phyloP scores from a whole-genome alignment of 1,284 basidiomycete genomes.

The Dichomitus squalens region DNA sequence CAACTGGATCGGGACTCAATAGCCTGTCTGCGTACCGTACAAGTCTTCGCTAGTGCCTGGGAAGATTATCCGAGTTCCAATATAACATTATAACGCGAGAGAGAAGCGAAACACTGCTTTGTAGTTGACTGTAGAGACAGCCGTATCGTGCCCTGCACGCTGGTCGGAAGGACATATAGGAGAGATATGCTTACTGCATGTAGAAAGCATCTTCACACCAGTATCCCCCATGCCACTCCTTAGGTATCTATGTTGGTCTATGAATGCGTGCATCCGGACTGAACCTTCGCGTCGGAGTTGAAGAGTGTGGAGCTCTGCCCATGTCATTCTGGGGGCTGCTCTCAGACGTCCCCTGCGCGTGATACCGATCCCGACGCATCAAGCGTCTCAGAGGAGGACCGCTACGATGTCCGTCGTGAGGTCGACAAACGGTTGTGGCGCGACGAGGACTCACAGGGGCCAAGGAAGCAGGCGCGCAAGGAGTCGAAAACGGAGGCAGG shows the following conservation, averaged over 20 bases:
- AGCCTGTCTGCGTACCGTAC: too few relatives aligned
- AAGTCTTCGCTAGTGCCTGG: too few relatives aligned
- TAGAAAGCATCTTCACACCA: too few relatives aligned
- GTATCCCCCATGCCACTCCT: too few relatives aligned
- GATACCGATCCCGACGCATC: slow-evolving; percentile 8
- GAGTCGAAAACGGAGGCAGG: neutral
- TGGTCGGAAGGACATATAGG: too few relatives aligned
- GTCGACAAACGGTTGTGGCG: neutral
- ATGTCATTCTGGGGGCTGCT: neutral
- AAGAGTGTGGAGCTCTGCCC: neutral
- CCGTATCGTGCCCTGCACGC: too few relatives aligned
- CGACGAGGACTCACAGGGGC: neutral
- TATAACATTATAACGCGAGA: too few relatives aligned
- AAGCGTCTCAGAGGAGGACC: slow-evolving; percentile 14
- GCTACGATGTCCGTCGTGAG: slow-evolving; percentile 6
- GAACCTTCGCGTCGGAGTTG: neutral
- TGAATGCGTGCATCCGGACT: neutral
- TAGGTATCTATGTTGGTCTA: neutral
- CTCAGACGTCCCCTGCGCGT: neutral
- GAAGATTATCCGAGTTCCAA: too few relatives aligned
- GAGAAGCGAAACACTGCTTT: too few relatives aligned
- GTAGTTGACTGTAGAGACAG: too few relatives aligned
- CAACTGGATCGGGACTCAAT: too few relatives aligned
- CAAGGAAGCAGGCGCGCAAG: neutral
- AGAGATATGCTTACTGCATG: too few relatives aligned